Conservation (phyloP, 1,284 basidiomycete species). For the Dichomitus squalens region DNA sequence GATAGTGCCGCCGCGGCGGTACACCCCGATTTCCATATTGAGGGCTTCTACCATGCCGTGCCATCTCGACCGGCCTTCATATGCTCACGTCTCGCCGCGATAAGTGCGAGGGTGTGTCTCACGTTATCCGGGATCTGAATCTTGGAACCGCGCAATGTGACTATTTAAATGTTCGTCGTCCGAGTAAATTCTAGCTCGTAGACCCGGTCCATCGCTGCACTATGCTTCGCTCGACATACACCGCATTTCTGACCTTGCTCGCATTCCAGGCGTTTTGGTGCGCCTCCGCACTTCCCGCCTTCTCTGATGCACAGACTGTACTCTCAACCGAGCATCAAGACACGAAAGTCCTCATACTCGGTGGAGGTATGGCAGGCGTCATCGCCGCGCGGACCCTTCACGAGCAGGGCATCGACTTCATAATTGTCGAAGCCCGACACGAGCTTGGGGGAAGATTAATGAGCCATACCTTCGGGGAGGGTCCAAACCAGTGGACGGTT, state of each 20-base stretch:
- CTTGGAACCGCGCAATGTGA: not conserved
- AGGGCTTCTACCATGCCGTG: not conserved
- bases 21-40: not conserved
- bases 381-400: constrained; percentile 66
- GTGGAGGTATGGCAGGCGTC: constrained; percentile 68
- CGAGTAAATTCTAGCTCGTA: not conserved
- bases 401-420: constrained; percentile 58
- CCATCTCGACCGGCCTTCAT: not conserved
- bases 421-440: constrained; percentile 60
- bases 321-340: constrained; percentile 21
- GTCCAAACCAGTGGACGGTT: constrained; percentile 43
- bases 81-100: not conserved
- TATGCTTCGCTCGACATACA: not conserved
- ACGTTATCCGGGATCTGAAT: not conserved
- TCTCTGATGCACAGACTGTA: not conserved
- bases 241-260: not conserved
- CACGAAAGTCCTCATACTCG: constrained; percentile 52
- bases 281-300: not conserved
- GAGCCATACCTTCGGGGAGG: constrained; percentile 45
- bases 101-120: constrained; percentile 1
- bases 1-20: not conserved
- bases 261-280: not conserved
- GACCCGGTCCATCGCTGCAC: not conserved
- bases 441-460: constrained; percentile 67
- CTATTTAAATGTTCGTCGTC: not conserved